Conservation (phyloP, 179 eudicot species). For the Sideroxylon spinosum region DNA sequence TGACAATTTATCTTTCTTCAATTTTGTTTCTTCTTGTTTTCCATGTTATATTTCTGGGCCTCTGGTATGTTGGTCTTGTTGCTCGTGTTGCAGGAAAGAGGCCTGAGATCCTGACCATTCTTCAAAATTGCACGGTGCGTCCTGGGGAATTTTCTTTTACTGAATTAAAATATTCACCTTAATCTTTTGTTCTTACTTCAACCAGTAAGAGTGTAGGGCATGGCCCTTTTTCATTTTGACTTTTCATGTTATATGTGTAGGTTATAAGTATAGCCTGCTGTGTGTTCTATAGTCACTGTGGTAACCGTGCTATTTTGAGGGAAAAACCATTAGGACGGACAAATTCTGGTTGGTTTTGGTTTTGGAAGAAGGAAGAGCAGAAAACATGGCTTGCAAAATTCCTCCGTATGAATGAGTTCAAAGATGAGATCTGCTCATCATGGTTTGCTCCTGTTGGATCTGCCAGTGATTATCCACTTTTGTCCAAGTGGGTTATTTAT, state of each 20-base stretch:
- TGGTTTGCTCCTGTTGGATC: constrained; percentile 99
- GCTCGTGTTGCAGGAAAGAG: constrained; percentile 92
- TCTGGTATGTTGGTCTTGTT: constrained; percentile 97
- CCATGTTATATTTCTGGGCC: constrained; percentile 80
- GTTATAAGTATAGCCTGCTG: constrained; percentile 96
- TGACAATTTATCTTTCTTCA: constrained; percentile 79
- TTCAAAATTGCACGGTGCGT: constrained; percentile 96
- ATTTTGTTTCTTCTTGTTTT: constrained; percentile 85
- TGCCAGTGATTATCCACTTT: constrained; percentile 90
- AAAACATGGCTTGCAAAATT: constrained; percentile 77
- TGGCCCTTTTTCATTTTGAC: background rate
- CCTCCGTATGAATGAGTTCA: constrained; percentile 74
- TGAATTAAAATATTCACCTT: background rate
- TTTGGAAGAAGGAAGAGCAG: constrained; percentile 74
- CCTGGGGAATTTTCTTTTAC: background rate
- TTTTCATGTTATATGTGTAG: constrained; percentile 34
- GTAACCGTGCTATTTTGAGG: constrained; percentile 77
- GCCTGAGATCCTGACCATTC: constrained; percentile 78
- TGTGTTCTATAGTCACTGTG: constrained; percentile 99
- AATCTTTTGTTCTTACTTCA: background rate
- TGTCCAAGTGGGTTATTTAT: constrained; percentile 98
- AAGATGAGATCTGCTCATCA: constrained; percentile 87
- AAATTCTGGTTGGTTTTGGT: constrained; percentile 63
- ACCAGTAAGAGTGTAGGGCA: background rate
- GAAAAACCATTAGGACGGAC: constrained; percentile 49